phyloP scores from a whole-genome alignment of 1,284 basidiomycete species.

The Rhodofomes roseus region DNA sequence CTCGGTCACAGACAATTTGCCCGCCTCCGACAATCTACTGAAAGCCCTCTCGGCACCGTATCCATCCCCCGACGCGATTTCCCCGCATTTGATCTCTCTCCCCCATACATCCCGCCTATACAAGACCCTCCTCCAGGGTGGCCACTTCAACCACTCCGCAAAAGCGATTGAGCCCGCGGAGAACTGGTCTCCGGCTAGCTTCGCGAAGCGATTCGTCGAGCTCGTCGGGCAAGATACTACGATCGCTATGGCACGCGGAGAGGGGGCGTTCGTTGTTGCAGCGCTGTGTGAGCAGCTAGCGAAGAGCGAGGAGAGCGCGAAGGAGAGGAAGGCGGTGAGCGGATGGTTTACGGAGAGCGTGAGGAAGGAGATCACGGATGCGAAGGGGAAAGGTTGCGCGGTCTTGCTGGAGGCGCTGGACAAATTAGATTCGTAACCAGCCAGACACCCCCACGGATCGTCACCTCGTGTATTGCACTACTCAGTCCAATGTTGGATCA shows the following conservation, averaged over 20 bases:
- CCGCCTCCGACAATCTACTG: conserved; percentile 58
- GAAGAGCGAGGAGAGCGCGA: conserved; percentile 38
- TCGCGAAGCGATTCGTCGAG: conserved; percentile 58
- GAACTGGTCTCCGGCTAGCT: conserved; percentile 50
- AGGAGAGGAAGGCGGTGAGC: conserved; percentile 39
- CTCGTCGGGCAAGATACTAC: conserved; percentile 53
- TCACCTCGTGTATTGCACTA: too few relatives aligned
- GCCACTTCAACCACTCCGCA: conserved; percentile 71
- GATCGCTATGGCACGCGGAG: conserved; percentile 57
- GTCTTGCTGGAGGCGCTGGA: conserved; percentile 21
- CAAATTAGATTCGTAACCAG: conserved; percentile 7
- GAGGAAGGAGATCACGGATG: conserved; percentile 13
- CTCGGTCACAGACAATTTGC: conserved; percentile 57
- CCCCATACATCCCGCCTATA: conserved; percentile 79
- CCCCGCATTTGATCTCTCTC: conserved; percentile 71
- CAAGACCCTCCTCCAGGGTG: conserved; percentile 86
- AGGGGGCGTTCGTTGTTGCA: conserved; percentile 77
- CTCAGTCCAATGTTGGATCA: background rate
- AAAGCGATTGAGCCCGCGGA: conserved; percentile 45
- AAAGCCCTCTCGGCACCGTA: conserved; percentile 52
- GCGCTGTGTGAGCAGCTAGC: conserved; percentile 69
- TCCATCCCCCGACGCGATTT: conserved; percentile 42
- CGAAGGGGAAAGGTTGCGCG: conserved; percentile 17
- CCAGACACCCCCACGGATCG: too few relatives aligned
- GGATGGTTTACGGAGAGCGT: conserved; percentile 49